Conservation (phyloP, 2,329 filamentous ascomycete genomes). For the Camptophora hylomeconis region DNA sequence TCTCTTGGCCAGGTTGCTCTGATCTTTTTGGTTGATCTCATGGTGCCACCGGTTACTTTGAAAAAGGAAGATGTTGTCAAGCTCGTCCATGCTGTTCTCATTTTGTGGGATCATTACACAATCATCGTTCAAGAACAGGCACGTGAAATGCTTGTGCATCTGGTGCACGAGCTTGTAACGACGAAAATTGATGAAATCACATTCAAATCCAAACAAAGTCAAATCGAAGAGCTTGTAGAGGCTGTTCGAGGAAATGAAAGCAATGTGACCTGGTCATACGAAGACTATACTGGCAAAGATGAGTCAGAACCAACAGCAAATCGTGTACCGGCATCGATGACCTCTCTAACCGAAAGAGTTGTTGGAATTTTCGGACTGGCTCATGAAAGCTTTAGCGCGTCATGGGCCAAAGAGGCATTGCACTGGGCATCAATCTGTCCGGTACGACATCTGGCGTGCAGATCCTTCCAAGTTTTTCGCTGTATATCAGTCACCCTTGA, state of each 20-base stretch:
- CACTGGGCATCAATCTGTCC: constrained; percentile 96
- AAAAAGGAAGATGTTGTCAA: constrained; percentile 68
- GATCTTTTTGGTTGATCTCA: constrained; percentile 86
- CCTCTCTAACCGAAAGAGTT: constrained; percentile 66
- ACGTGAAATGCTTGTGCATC: constrained; percentile 91
- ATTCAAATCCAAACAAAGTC: constrained; percentile 53
- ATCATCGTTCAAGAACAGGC: constrained; percentile 92
- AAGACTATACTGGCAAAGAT: constrained; percentile 72
- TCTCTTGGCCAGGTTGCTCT: constrained; percentile 86
- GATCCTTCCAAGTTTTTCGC: constrained; percentile 93
- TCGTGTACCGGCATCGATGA: constrained; percentile 80
- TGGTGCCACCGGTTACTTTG: constrained; percentile 81
- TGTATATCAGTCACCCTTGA: constrained; percentile 86
- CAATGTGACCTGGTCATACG: constrained; percentile 84
- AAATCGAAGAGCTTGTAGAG: constrained; percentile 80
- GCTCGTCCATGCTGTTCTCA: constrained; percentile 77
- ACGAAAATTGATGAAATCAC: constrained; percentile 59
- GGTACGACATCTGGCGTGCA: constrained; percentile 84
- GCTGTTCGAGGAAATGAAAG: constrained; percentile 71
- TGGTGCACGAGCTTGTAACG: constrained; percentile 91
- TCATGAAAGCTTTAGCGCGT: constrained; percentile 75
- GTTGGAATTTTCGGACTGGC: constrained; percentile 73
- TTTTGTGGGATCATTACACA: constrained; percentile 96
- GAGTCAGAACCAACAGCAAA: constrained; percentile 59
- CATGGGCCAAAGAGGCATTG: constrained; percentile 80